Conservation (phyloP, 148 eudicot species). For the Diospyros lotus region DNA sequence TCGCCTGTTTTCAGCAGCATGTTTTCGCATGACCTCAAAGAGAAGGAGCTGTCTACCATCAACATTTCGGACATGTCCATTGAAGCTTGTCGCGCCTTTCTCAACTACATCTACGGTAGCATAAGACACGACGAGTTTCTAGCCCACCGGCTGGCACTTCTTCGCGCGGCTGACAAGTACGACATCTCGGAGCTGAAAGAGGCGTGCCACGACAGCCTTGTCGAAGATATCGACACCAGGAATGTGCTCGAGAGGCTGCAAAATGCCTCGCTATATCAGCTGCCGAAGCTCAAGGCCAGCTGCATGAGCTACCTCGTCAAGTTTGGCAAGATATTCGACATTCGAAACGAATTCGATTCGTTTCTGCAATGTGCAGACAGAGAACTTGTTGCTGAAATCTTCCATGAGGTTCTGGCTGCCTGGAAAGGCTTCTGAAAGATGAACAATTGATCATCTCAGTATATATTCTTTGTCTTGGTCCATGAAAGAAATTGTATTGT, state of each 20-base stretch:
- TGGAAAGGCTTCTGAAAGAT: constrained; percentile 84
- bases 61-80: constrained; percentile 77
- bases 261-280: constrained; percentile 56
- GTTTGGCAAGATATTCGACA: constrained; percentile 83
- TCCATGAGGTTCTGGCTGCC: constrained; percentile 69
- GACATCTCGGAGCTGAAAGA: constrained; percentile 77
- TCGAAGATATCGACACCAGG: constrained; percentile 68
- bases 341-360: constrained; percentile 63
- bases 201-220: constrained; percentile 75
- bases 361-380: constrained; percentile 73
- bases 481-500: constrained; percentile 16
- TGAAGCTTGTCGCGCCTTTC: constrained; percentile 66
- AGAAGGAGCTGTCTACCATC: constrained; percentile 53
- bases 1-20: constrained; percentile 85
- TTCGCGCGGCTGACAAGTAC: constrained; percentile 82
- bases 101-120: constrained; percentile 67
- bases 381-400: constrained; percentile 68
- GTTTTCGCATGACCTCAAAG: constrained; percentile 83
- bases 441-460: constrained; percentile 6
- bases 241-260: constrained; percentile 88
- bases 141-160: constrained; percentile 59
- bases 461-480: constrained; percentile 8
- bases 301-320: constrained; percentile 76
- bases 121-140: constrained; percentile 54
- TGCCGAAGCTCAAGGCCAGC: constrained; percentile 59